Percentiles rank a stretch among this genome's conserved stretches.
Evolutionary conservation across 371 early-diverging fungal genomes (phyloP).

Genomic region (Batrachochytrium dendrobatidis): DNA sequence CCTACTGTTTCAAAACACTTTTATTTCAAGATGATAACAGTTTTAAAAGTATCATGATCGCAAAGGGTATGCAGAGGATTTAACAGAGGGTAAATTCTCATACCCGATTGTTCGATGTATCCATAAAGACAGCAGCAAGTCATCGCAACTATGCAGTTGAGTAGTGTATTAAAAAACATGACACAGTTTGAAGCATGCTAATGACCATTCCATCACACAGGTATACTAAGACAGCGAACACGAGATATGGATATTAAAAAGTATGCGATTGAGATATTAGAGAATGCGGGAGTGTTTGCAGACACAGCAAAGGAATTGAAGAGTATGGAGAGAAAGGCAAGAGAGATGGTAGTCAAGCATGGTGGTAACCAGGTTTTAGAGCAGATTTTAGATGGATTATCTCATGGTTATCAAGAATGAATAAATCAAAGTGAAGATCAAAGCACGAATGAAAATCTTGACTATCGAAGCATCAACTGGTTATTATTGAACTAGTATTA

Average conservation of each 20-base stretch:
- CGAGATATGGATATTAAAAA: constrained; percentile 72
- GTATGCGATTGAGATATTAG: constrained; percentile 76
- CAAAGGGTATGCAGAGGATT: constrained; percentile 95
- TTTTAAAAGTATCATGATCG: constrained; percentile 64
- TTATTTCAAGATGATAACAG: background rate
- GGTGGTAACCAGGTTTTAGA: constrained; percentile 71
- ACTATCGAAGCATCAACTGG: too few species aligned
- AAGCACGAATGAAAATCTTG: too few species aligned
- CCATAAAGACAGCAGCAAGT: constrained; percentile 49
- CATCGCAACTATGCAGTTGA: constrained; percentile 56
- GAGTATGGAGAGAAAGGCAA: constrained; percentile 53
- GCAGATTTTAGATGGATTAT: constrained; percentile 4
- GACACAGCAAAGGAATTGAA: constrained; percentile 59
- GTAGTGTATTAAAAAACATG: constrained; percentile 3
- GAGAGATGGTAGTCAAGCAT: constrained; percentile 50
- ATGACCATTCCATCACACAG: too few species aligned
- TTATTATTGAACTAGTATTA: too few species aligned
- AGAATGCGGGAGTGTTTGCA: constrained; percentile 67
- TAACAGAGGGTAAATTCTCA: constrained; percentile 97
- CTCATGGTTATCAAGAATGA: background rate
- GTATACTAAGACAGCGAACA: constrained; percentile 81
- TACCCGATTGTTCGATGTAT: constrained; percentile 90
- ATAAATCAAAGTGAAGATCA: too few species aligned
- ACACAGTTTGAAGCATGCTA: too few species aligned
- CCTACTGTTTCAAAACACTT: background rate